Base-by-base conservation (phyloP, 2,329 filamentous ascomycete species). In the Ceratocystis huliohia region DNA sequence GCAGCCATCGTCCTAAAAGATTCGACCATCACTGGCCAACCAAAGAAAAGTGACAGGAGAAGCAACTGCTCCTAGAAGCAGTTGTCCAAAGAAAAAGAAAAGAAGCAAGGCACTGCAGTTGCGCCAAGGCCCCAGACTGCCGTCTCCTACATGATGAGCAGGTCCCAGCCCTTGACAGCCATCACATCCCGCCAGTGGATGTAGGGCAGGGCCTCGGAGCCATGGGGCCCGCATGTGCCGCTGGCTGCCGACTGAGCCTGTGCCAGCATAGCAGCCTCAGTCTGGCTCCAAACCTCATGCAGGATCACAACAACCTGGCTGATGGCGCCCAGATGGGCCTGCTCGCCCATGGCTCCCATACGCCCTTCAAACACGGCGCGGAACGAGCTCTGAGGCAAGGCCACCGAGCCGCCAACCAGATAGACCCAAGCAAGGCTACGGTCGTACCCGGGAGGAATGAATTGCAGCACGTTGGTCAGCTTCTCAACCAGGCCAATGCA, bases 161-260 rank as follows among this genome's bases (percentile, higher is more conserved):
- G 94, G 75, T 96, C 90, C 92, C 91, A 96, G 71, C 85, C 85
- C 79, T 93, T 94, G 78, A 87, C 84, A 78, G 84, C 85, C 91
- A 96, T 96, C 74, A 93, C 84, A 78, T 96, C 89, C 78, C 93
- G 83, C 93, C 93, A 97, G 85, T 92, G 91, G 76, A 96, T 84
- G 78, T 88, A 87, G 74, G 84, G 86, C 76, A 78, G 76, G 71
- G 75, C 73, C 70, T 74, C 70, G 69, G 71, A 69, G 67, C 74
- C 74, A 67, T 77, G 75, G 41, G 75, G 75, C 53, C 53, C 53
- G 22, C 22, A 57, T 53, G 71, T 72, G 37, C 73, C 71, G 53
- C 53, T 57, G 48, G 76, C 75, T 22, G 74, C 73, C 22, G 75
- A 74, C 59, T 73, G 73, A 69, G 74, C 74, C 73, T 74, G 75